Conservation (phyloP, 306 rosid species). For the Cicer yamashitae region DNA sequence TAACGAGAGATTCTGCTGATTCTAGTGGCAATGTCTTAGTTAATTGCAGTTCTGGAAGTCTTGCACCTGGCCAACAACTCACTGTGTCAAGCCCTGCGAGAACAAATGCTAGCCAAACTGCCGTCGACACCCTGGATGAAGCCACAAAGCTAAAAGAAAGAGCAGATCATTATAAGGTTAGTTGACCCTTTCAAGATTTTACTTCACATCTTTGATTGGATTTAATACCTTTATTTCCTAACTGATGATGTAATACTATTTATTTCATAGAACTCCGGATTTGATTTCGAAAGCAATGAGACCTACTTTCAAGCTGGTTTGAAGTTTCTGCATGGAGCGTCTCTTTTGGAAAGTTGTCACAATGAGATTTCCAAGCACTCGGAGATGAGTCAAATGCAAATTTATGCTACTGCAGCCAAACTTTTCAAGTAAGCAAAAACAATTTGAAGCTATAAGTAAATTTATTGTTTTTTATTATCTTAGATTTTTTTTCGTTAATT, state of each 20-base stretch:
- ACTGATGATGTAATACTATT: constrained; percentile 31
- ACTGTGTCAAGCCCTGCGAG: constrained; percentile 54
- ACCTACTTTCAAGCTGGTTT: constrained; percentile 88
- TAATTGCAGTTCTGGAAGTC: constrained; percentile 44
- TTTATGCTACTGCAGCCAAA: constrained; percentile 70
- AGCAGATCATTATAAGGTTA: constrained; percentile 78
- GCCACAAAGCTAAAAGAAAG: constrained; percentile 66
- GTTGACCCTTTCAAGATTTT: constrained; percentile 44
- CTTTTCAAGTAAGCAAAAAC: constrained; percentile 68
- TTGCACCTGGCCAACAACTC: constrained; percentile 50
- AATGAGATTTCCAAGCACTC: constrained; percentile 62
- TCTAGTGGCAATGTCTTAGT: constrained; percentile 42
- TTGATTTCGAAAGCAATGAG: constrained; percentile 78
- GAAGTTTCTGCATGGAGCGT: constrained; percentile 85
- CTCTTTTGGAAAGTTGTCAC: constrained; percentile 60
- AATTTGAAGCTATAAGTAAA: constrained; percentile 18
- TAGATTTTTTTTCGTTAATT: constrained; percentile 27
- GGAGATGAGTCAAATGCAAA: constrained; percentile 67
- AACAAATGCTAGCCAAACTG: constrained; percentile 53
- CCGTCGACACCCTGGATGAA: constrained; percentile 60
- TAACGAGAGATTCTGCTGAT: constrained; percentile 48
- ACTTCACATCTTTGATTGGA: constrained; percentile 42
- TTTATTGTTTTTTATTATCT: constrained; percentile 27
- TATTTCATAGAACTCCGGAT: constrained; percentile 64
- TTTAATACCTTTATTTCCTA: constrained; percentile 25